A percentile compares a stretch with the other conserved stretches of the same genome.
Evolutionary conservation across 2,329 filamentous ascomycete genomes (phyloP).

Genomic region (Colletotrichum chlorophyti): DNA sequence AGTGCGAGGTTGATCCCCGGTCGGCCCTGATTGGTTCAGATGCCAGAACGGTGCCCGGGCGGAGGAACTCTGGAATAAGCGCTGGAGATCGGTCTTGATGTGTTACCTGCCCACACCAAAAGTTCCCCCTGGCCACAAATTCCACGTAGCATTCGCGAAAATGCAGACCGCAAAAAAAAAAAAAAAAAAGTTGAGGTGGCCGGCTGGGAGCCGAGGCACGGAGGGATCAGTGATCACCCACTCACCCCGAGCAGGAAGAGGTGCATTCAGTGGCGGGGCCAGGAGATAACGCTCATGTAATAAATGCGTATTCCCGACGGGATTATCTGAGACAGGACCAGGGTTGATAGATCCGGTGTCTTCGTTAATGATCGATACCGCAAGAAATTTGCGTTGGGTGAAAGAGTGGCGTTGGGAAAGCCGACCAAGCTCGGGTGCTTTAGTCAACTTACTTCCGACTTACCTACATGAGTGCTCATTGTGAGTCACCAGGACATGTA

Average conservation of each 20-base stretch:
- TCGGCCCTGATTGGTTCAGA: background rate
- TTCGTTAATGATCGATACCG: too few relatives aligned
- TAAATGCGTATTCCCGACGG: constrained; percentile 9
- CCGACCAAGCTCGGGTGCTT: too few relatives aligned
- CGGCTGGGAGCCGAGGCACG: background rate
- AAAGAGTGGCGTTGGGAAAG: background rate
- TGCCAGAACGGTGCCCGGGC: constrained; percentile 5
- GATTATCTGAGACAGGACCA: background rate
- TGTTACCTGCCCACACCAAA: constrained; percentile 14
- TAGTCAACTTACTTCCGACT: too few relatives aligned
- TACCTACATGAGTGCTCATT: background rate
- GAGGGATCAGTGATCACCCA: constrained; percentile 8
- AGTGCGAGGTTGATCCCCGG: too few relatives aligned
- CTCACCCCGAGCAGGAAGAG: background rate
- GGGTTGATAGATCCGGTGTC: background rate
- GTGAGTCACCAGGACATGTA: background rate
- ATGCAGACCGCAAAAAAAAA: background rate
- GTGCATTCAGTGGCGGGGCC: background rate
- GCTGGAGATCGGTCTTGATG: constrained; percentile 2
- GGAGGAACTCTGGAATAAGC: constrained; percentile 18
- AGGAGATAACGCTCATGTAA: constrained; percentile 7
- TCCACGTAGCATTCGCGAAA: constrained; percentile 1
- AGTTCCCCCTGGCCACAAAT: background rate
- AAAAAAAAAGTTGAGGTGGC: background rate
- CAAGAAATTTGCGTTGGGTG: background rate